Evolutionary conservation across 306 rosid genomes (phyloP).

Genomic region (Prunus davidiana): DNA sequence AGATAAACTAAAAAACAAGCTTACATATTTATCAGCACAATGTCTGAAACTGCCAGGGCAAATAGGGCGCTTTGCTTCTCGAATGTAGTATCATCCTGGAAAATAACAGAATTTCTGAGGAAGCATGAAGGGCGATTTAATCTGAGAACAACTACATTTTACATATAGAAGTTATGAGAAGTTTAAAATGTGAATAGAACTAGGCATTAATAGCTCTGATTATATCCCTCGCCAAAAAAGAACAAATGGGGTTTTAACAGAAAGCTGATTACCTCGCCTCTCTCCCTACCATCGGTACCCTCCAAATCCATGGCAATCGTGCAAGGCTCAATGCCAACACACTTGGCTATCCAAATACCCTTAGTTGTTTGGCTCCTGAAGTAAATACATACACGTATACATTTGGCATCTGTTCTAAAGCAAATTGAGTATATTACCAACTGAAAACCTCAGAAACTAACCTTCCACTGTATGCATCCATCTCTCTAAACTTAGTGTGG

Average conservation of each 20-base stretch:
- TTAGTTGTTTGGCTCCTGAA: slow-evolving; percentile 81
- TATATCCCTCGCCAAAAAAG: background rate
- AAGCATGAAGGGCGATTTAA: background rate
- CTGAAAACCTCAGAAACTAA: slow-evolving; percentile 4
- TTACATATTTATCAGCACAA: slow-evolving; percentile 81
- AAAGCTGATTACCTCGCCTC: slow-evolving; percentile 73
- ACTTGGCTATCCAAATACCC: slow-evolving; percentile 90
- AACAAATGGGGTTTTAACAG: slow-evolving; percentile 1
- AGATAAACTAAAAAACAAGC: background rate
- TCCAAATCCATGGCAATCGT: slow-evolving; percentile 95
- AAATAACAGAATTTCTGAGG: slow-evolving; percentile 1
- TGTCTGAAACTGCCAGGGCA: slow-evolving; percentile 77
- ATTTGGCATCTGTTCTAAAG: background rate
- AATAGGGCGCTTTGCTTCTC: slow-evolving; percentile 90
- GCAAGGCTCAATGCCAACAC: slow-evolving; percentile 71
- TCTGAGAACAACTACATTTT: background rate
- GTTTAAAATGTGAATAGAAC: background rate
- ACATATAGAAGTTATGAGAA: background rate
- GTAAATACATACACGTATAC: slow-evolving; percentile 3
- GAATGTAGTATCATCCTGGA: slow-evolving; percentile 85
- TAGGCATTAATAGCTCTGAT: background rate
- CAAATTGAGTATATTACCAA: background rate
- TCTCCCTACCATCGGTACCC: slow-evolving; percentile 98
- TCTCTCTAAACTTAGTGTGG: slow-evolving; percentile 75
- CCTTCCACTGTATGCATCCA: slow-evolving; percentile 89